Percentiles rank a stretch among this genome's conserved stretches.
These are phyloP conservation scores for Paradendryphiella salina DNA, from an alignment of 2,329 filamentous ascomycete species.

Conservation along the genomic window DNA sequence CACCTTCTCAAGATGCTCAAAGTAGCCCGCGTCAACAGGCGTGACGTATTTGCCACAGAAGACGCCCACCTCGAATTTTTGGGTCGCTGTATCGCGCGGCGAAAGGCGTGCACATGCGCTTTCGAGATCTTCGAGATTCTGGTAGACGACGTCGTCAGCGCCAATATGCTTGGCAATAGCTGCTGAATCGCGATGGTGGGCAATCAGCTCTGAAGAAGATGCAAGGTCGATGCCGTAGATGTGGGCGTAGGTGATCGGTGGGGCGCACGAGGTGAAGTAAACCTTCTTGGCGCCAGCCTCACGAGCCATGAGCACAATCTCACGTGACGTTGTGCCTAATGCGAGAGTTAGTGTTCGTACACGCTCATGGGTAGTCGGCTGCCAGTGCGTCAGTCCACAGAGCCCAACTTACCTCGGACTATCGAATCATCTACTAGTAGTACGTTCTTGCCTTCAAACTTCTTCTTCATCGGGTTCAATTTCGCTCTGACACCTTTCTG, in stretches of 20 bases:
- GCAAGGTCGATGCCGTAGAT: slow-evolving; percentile 67
- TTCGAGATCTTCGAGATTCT: slow-evolving; percentile 77
- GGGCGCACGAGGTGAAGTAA: slow-evolving; percentile 80
- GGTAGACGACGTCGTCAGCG: slow-evolving; percentile 76
- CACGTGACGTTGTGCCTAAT: slow-evolving; percentile 67
- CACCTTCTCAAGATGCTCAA: slow-evolving; percentile 74
- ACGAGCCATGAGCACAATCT: slow-evolving; percentile 81
- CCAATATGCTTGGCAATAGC: slow-evolving; percentile 70
- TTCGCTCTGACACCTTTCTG: slow-evolving; percentile 89
- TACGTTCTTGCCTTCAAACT: slow-evolving; percentile 80
- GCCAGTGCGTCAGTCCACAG: background rate
- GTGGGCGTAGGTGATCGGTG: slow-evolving; percentile 73
- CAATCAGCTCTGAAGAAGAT: slow-evolving; percentile 70
- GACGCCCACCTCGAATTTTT: slow-evolving; percentile 85
- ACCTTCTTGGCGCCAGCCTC: slow-evolving; percentile 83
- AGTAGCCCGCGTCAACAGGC: slow-evolving; percentile 76
- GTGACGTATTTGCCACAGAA: slow-evolving; percentile 90
- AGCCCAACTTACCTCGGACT: slow-evolving; percentile 63
- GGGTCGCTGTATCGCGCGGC: slow-evolving; percentile 58
- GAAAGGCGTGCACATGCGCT: slow-evolving; percentile 74
- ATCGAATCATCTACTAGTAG: slow-evolving; percentile 88
- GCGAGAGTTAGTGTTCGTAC: background rate
- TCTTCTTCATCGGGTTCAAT: slow-evolving; percentile 80
- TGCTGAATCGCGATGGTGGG: slow-evolving; percentile 64
- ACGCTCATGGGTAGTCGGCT: background rate